phyloP scores from a whole-genome alignment of 2,329 filamentous ascomycete species.

The Fusarium anguioides region DNA sequence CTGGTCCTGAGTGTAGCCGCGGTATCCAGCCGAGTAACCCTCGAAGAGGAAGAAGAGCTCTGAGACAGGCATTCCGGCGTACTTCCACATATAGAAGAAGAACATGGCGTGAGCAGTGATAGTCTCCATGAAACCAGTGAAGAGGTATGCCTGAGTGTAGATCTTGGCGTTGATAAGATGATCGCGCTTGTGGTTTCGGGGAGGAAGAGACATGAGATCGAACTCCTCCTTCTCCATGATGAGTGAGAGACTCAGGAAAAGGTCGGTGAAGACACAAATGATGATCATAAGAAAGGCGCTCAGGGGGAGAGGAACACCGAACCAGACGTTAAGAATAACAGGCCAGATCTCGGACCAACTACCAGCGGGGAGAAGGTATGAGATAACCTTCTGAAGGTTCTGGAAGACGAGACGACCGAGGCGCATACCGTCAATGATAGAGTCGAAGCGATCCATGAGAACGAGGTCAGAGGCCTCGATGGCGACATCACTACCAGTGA shows the following conservation, averaged over 20 bases:
- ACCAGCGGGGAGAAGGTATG: conserved; percentile 62
- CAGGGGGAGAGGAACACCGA: conserved; percentile 63
- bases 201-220: conserved; percentile 62
- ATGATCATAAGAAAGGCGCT: conserved; percentile 68
- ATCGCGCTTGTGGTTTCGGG: conserved; percentile 61
- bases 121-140: conserved; percentile 64
- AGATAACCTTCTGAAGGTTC: conserved; percentile 56
- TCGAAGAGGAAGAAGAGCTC: conserved; percentile 64
- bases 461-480: conserved; percentile 74
- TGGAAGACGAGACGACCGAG: conserved; percentile 55
- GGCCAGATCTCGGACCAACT: conserved; percentile 69
- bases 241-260: conserved; percentile 62
- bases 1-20: conserved; percentile 59
- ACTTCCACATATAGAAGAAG: conserved; percentile 63
- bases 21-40: conserved; percentile 59
- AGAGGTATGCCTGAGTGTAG: conserved; percentile 63
- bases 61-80: conserved; percentile 59
- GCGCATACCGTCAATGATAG: conserved; percentile 73
- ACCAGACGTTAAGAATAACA: conserved; percentile 65
- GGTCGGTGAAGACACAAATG: conserved; percentile 66
- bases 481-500: conserved; percentile 71
- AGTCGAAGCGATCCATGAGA: conserved; percentile 76
- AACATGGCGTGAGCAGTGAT: conserved; percentile 63
- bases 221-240: conserved; percentile 68
- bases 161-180: conserved; percentile 65